Base-by-base conservation (phyloP, 805 yeast genomes). In the Zygoascus tannicola region DNA sequence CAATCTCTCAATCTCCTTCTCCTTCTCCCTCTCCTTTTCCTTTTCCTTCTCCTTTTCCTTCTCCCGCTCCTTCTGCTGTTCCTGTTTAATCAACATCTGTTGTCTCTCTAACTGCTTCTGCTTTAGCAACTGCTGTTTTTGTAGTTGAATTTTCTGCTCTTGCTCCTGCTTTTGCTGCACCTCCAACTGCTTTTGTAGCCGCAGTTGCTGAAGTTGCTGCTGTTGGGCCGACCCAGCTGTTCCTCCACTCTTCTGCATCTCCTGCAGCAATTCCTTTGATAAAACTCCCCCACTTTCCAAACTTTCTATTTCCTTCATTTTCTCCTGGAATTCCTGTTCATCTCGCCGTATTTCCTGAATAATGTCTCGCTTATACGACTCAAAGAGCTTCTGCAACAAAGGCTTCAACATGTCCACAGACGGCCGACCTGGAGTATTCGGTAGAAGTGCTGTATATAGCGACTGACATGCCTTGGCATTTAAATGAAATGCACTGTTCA, bases 231-330 rank as follows among this genome's bases (percentile, higher is more conserved):
- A 22, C 14, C 16, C 8, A 14, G 38, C 32, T 4, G 42, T 23
- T 10, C 41, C 22, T 7, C 33, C 12, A 28, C 35, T 20, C n/a
- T 22, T 40, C 19, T 33, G 22, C 28, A n/a, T 12, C 5, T 40
- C 36, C 10, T 32, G 35, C 21, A 15, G 22, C 15, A 16, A 35
- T 14, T 21, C 21, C 39, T 35, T 35, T 5, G 22, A 15, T 16
- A 35, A 18, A 15, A 18, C 5, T n/a, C 15, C 15, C n/a, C 22
- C 39, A 10, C 62, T 67, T 40, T 67, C 71, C 14, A 71, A 68
- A 50, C 59, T 54, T 21, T 64, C 66, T 5, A 71, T 68, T 44
- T 70, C 74, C 10, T 52, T 50, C 37, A 61, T 58, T 36, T 62
- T 63, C 16, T 44, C 53, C 34, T 59, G 60, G 53, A 65, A 69